phyloP scores from a whole-genome alignment of 805 yeast species.

The Kuraishia molischiana region DNA sequence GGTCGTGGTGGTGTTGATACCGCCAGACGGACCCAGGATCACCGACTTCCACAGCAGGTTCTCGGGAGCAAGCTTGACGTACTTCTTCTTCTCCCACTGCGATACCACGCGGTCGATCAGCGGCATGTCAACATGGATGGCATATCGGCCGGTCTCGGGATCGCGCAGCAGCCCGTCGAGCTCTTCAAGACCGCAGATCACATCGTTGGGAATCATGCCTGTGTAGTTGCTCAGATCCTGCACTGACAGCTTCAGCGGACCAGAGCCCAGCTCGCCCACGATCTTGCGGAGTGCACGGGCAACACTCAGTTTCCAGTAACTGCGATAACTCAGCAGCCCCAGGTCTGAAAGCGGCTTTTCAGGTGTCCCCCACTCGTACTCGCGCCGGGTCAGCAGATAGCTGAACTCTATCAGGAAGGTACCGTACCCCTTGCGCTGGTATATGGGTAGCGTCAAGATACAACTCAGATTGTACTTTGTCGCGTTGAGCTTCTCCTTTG shows the following conservation, averaged over 20 bases:
- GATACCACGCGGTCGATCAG: conserved; percentile 30
- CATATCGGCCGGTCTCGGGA: conserved; percentile 35
- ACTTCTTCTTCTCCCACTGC: conserved; percentile 45
- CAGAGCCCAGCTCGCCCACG: not conserved
- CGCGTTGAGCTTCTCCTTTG: conserved; percentile 72
- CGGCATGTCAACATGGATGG: conserved; percentile 38
- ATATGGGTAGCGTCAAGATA: conserved; percentile 79
- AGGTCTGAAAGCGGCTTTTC: conserved; percentile 88
- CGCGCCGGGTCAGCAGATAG: conserved; percentile 66
- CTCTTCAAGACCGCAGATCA: conserved; percentile 77
- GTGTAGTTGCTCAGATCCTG: conserved; percentile 56
- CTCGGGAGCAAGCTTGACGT: conserved; percentile 39
- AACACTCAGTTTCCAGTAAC: conserved; percentile 71
- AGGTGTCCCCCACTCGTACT: conserved; percentile 81
- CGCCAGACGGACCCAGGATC: conserved; percentile 80
- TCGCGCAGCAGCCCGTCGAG: conserved; percentile 49
- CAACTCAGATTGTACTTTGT: conserved; percentile 83
- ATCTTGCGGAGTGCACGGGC: conserved; percentile 31
- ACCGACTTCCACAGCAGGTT: conserved; percentile 72
- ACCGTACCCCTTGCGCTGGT: conserved; percentile 87
- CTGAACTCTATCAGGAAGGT: conserved; percentile 83
- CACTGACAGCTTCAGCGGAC: conserved; percentile 31
- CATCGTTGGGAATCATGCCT: conserved; percentile 84
- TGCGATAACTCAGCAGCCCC: conserved; percentile 78
- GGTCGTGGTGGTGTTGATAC: conserved; percentile 56